A percentile compares a stretch with the other conserved stretches of the same genome.
Evolutionary conservation across 192 early-diverging fungal genomes (phyloP).

Genomic region (Geosiphon pyriformis): DNA sequence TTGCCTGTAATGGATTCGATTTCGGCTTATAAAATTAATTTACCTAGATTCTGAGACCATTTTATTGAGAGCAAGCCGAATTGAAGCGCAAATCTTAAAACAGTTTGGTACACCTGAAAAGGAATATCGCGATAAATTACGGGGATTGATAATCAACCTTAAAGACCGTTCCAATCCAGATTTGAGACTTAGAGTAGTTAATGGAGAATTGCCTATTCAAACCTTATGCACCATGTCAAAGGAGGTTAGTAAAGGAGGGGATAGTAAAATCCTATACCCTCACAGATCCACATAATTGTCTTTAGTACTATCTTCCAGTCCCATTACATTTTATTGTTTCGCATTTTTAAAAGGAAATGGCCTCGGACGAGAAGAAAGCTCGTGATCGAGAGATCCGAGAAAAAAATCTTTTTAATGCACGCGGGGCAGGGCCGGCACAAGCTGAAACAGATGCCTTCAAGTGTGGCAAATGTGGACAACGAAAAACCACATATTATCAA

Average conservation of each 20-base stretch:
- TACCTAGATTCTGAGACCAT: conserved; percentile 47
- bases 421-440: conserved; percentile 62
- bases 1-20: not conserved
- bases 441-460: conserved; percentile 91
- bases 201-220: conserved; percentile 57
- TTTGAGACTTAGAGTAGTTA: conserved; percentile 62
- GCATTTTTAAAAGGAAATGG: conserved; percentile 68
- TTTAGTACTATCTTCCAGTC: not conserved
- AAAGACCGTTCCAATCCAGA: conserved; percentile 73
- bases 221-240: conserved; percentile 72
- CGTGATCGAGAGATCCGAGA: conserved; percentile 65
- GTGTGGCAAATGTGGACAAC: conserved; percentile 86
- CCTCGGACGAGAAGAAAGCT: conserved; percentile 75
- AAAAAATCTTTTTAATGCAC: conserved; percentile 70
- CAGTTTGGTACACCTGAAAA: conserved; percentile 44
- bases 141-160: conserved; percentile 74
- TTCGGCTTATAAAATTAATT: not conserved
- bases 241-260: conserved; percentile 31
- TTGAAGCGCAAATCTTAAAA: conserved; percentile 60
- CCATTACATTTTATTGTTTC: not conserved
- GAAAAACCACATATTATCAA: conserved; percentile 90
- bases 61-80: conserved; percentile 44
- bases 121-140: conserved; percentile 69
- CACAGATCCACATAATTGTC: no score
- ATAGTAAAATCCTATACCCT: no score